Evolutionary conservation across 495 filamentous ascomycete genomes (phyloP).

Genomic region (Penicillium pulvis): DNA sequence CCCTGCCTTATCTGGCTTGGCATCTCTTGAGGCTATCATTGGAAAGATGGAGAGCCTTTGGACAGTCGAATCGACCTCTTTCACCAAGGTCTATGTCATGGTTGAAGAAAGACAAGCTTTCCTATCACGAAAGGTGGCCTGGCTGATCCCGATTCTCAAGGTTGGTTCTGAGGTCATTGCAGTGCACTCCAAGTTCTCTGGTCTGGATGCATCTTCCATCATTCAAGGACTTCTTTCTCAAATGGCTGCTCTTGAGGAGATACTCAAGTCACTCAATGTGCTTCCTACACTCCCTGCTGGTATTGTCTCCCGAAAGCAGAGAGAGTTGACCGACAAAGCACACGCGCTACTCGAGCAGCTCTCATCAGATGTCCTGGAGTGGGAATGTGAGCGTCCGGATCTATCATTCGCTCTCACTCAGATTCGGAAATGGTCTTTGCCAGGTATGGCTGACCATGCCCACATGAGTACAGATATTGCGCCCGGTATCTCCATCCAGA

Average conservation of each 20-base stretch:
- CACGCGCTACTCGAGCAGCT: conserved; percentile 47
- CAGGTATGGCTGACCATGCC: not conserved
- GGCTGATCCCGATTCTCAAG: conserved; percentile 53
- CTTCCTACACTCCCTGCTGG: conserved; percentile 57
- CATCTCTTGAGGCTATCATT: conserved; percentile 37
- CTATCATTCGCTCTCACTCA: conserved; percentile 66
- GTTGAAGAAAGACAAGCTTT: conserved; percentile 22
- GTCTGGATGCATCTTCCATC: conserved; percentile 43
- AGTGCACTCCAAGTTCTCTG: conserved; percentile 62
- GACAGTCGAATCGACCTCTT: conserved; percentile 34
- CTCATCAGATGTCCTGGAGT: conserved; percentile 40
- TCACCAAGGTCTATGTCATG: conserved; percentile 29
- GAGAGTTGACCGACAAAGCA: conserved; percentile 47
- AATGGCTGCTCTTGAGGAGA: conserved; percentile 46
- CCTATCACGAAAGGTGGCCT: conserved; percentile 38
- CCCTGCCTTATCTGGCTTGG: conserved; percentile 39
- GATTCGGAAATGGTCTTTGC: conserved; percentile 35
- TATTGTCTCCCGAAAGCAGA: conserved; percentile 49
- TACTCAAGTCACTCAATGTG: conserved; percentile 42
- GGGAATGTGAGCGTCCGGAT: conserved; percentile 52
- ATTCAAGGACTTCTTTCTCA: conserved; percentile 47
- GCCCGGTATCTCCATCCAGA: conserved; percentile 25
- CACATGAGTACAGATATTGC: conserved; percentile 10
- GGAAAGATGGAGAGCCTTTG: conserved; percentile 46
- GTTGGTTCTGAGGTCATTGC: conserved; percentile 49